Evolutionary conservation across 176 grass and related monocot species (phyloP).

Genomic region (Raddia distichophylla): DNA sequence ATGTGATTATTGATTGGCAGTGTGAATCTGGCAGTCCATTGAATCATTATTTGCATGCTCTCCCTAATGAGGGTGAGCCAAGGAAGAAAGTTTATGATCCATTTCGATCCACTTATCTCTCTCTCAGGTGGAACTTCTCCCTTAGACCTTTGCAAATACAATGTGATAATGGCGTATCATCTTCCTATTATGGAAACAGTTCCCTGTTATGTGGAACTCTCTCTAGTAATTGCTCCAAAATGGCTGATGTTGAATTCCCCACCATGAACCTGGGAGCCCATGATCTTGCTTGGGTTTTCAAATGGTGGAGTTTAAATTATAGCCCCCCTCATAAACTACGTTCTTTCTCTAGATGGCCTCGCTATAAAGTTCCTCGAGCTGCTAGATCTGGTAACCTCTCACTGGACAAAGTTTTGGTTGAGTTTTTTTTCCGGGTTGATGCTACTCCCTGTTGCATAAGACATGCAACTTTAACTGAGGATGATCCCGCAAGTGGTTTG

Average conservation of each 20-base stretch:
- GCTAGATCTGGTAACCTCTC: conserved; percentile 96
- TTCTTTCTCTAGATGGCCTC: conserved; percentile 95
- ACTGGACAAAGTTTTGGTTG: conserved; percentile 97
- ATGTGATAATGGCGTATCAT: conserved; percentile 52
- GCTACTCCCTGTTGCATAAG: conserved; percentile 95
- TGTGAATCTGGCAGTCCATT: conserved; percentile 89
- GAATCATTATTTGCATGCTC: conserved; percentile 98
- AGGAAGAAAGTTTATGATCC: conserved; percentile 91
- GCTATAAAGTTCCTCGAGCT: conserved; percentile 84
- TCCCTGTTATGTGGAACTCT: conserved; percentile 48
- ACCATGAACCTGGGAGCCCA: conserved; percentile 97
- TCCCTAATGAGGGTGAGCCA: conserved; percentile 81
- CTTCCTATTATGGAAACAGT: conserved; percentile 60
- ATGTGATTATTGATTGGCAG: conserved; percentile 95
- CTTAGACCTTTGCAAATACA: conserved; percentile 66
- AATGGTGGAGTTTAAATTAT: conserved; percentile 99
- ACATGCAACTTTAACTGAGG: conserved; percentile 79
- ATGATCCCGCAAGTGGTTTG: conserved; percentile 92
- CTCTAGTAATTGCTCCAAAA: conserved; percentile 57
- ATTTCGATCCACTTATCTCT: conserved; percentile 97
- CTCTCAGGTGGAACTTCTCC: conserved; percentile 96
- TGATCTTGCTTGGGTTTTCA: conserved; percentile 98
- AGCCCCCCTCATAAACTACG: conserved; percentile 91
- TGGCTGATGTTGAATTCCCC: conserved; percentile 63
- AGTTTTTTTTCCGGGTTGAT: conserved; percentile 94